phyloP scores from a whole-genome alignment of 345 rosid species.

The Mercurialis annua region DNA sequence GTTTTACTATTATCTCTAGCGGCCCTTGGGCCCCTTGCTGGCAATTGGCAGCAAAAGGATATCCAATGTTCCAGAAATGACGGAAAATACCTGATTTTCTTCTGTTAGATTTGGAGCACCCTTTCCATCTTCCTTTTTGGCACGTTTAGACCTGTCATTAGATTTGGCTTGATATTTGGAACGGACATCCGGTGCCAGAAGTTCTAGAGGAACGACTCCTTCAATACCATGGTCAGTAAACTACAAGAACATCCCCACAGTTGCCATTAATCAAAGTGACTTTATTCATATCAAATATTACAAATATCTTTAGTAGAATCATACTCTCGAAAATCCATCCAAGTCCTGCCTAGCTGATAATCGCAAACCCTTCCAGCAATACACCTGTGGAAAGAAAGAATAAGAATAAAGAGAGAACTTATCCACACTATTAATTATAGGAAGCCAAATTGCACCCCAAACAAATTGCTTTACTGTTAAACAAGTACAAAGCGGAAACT shows the following conservation, averaged over 20 bases:
- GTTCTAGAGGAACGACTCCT: slow-evolving; percentile 93
- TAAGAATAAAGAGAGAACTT: background rate
- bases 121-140: slow-evolving; percentile 79
- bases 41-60: background rate
- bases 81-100: slow-evolving; percentile 56
- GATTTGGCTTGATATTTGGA: slow-evolving; percentile 86
- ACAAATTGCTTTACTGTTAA: background rate
- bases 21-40: too few species aligned
- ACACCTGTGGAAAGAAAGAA: slow-evolving; percentile 49
- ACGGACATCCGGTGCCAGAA: slow-evolving; percentile 68
- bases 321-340: slow-evolving; percentile 93
- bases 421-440: background rate
- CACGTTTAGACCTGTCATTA: slow-evolving; percentile 82
- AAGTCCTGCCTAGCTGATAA: slow-evolving; percentile 92
- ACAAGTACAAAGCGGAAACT: background rate
- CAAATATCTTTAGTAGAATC: slow-evolving; percentile 10
- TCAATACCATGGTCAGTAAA: slow-evolving; percentile 91
- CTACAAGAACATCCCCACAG: slow-evolving; percentile 40
- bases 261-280: slow-evolving; percentile 3
- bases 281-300: background rate
- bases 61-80: background rate
- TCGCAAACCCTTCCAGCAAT: slow-evolving; percentile 98
- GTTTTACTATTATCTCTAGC: too few species aligned
- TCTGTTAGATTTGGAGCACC: slow-evolving; percentile 50
- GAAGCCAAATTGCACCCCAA: background rate